Conservation (phyloP, 2,329 filamentous ascomycete species). For the Escovopsis sp. region DNA sequence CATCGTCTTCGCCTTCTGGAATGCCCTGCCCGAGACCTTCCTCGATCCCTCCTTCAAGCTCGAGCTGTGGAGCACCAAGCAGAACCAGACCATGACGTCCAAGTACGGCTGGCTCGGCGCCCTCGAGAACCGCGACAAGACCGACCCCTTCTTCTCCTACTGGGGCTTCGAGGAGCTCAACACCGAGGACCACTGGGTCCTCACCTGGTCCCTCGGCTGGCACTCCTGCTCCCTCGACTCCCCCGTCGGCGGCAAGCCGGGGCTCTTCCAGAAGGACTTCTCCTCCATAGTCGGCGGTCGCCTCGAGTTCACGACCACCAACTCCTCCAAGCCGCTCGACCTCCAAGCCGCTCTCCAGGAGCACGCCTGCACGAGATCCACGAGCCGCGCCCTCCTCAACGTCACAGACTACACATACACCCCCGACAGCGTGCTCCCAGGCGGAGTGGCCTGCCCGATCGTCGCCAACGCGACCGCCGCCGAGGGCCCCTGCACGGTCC, state of each 20-base stretch:
- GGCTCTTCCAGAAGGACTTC: not conserved
- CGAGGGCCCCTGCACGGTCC: too few species aligned
- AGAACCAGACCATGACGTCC: too few species aligned
- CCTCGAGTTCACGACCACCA: too few species aligned
- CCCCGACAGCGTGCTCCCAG: too few species aligned
- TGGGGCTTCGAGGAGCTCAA: not conserved
- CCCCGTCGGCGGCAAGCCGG: not conserved
- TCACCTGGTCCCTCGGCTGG: not conserved
- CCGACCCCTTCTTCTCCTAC: not conserved
- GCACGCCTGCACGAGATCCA: too few species aligned
- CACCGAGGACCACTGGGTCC: not conserved
- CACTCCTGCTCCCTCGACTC: not conserved
- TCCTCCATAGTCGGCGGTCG: not conserved
- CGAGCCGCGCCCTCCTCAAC: too few species aligned
- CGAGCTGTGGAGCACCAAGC: not conserved
- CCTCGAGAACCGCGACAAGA: not conserved
- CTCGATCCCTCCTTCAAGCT: not conserved
- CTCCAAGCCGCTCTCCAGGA: too few species aligned
- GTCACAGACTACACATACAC: too few species aligned
- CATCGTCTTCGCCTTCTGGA: slow-evolving; percentile 2
- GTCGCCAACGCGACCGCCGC: too few species aligned
- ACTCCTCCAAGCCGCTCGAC: too few species aligned
- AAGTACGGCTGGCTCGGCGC: too few species aligned
- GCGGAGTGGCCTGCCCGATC: too few species aligned
- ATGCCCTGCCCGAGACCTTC: not conserved